A percentile compares a stretch with the other conserved stretches of the same genome.
These are phyloP conservation scores for Candida pseudoviswanathii DNA, from an alignment of 1,139 yeast species.

Conservation along the genomic window DNA sequence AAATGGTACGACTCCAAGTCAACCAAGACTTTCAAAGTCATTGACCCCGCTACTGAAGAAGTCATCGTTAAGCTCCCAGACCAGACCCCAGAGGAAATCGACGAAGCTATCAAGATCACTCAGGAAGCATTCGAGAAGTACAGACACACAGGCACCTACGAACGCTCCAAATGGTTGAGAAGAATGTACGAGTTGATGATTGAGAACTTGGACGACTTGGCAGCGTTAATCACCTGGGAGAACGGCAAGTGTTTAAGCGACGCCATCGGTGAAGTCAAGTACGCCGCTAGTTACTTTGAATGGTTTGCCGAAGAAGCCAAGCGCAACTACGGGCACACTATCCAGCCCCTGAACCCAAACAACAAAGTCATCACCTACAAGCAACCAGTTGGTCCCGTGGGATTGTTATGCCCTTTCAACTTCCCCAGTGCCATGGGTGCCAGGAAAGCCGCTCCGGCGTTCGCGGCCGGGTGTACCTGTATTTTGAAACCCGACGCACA, in stretches of 20 bases:
- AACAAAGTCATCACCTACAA: slow-evolving; percentile 43
- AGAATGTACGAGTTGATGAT: slow-evolving; percentile 50
- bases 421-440: slow-evolving; percentile 54
- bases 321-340: slow-evolving; percentile 42
- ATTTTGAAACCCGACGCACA: slow-evolving; percentile 50
- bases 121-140: slow-evolving; percentile 59
- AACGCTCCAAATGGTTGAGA: slow-evolving; percentile 67
- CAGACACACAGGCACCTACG: slow-evolving; percentile 61
- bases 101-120: slow-evolving; percentile 65
- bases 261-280: slow-evolving; percentile 44
- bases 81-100: slow-evolving; percentile 55
- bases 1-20: slow-evolving; percentile 61
- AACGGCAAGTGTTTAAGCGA: slow-evolving; percentile 46
- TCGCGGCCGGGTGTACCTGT: slow-evolving; percentile 53
- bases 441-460: slow-evolving; percentile 49
- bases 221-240: slow-evolving; percentile 44
- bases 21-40: slow-evolving; percentile 60
- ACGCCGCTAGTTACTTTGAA: slow-evolving; percentile 48
- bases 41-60: slow-evolving; percentile 74
- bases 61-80: slow-evolving; percentile 60
- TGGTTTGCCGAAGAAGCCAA: slow-evolving; percentile 50
- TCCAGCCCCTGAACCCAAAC: slow-evolving; percentile 41
- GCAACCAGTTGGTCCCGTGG: slow-evolving; percentile 53
- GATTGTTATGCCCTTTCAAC: slow-evolving; percentile 51
- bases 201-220: slow-evolving; percentile 46